Conservation (phyloP, 2,329 filamentous ascomycete species). For the Fusarium nematophilum region DNA sequence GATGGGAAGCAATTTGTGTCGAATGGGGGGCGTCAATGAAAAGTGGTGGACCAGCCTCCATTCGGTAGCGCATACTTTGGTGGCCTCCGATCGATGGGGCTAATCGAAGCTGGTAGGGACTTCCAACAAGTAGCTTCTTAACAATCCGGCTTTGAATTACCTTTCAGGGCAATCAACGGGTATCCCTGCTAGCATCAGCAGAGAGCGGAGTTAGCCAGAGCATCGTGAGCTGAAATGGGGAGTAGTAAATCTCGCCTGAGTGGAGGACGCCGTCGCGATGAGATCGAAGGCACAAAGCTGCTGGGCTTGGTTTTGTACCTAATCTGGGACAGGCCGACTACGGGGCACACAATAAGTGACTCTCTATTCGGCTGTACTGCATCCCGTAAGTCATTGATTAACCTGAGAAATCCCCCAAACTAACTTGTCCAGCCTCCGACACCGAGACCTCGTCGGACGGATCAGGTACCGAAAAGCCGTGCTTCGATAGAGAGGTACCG, state of each 20-base stretch:
- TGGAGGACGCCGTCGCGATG: slow-evolving; percentile 36
- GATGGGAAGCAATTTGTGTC: slow-evolving; percentile 37
- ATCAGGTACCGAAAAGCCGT: too few relatives aligned
- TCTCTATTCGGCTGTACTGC: too few relatives aligned
- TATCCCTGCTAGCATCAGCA: slow-evolving; percentile 37
- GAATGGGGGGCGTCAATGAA: slow-evolving; percentile 29
- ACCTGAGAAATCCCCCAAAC: too few relatives aligned
- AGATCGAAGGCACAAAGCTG: slow-evolving; percentile 29
- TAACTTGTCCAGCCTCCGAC: too few relatives aligned
- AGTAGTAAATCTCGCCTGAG: slow-evolving; percentile 42
- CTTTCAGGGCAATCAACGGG: slow-evolving; percentile 18
- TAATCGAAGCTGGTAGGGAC: neutral
- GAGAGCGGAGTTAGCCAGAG: slow-evolving; percentile 33
- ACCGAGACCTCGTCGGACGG: neutral
- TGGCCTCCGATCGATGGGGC: neutral
- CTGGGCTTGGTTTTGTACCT: slow-evolving; percentile 12
- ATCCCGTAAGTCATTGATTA: too few relatives aligned
- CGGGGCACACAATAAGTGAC: neutral
- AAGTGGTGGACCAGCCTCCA: slow-evolving; percentile 23
- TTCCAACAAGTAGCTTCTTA: slow-evolving; percentile 15
- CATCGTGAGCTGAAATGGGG: slow-evolving; percentile 33
- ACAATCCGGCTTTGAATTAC: slow-evolving; percentile 18
- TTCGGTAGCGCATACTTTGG: slow-evolving; percentile 34
- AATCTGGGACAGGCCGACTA: slow-evolving; percentile 18
- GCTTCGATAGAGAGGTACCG: slow-evolving; percentile 2